Percentiles rank a stretch among this genome's conserved stretches.
Conservation (phyloP, 352 stramenopile genomes). For the Thalassiosira exigua region DNA sequence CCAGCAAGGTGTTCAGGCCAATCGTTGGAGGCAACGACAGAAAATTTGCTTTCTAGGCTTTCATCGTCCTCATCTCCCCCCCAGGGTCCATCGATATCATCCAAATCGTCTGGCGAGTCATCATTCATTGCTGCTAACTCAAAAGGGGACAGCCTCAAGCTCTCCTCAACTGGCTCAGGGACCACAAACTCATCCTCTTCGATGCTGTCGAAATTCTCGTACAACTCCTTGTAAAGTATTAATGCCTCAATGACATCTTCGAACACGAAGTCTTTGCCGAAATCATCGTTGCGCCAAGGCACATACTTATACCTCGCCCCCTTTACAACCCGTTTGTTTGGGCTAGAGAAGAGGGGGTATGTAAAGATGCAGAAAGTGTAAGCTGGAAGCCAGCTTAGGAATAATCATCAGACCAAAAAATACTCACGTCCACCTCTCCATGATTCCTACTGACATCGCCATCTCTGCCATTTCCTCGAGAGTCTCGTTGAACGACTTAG, state of each 20-base stretch:
- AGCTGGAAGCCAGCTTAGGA: not conserved
- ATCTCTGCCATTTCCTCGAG: conserved; percentile 66
- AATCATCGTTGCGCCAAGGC: conserved; percentile 85
- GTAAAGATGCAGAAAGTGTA: not conserved
- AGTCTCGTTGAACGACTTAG: conserved; percentile 68
- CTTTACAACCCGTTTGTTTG: conserved; percentile 71
- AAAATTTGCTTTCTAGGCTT: conserved; percentile 42
- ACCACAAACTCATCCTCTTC: conserved; percentile 76
- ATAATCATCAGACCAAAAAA: conserved; percentile 4
- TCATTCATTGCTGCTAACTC: conserved; percentile 62
- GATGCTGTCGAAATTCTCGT: conserved; percentile 83
- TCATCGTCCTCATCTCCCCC: conserved; percentile 36
- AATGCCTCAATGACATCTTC: conserved; percentile 85
- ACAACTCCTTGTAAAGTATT: conserved; percentile 87
- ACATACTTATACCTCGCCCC: conserved; percentile 73
- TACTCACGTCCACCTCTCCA: conserved; percentile 71
- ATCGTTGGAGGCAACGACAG: conserved; percentile 45
- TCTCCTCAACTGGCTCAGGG: conserved; percentile 65
- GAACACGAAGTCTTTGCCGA: conserved; percentile 84
- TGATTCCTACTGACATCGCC: conserved; percentile 72
- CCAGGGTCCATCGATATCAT: conserved; percentile 56
- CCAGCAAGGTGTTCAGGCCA: conserved; percentile 82
- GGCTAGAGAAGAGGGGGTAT: conserved; percentile 22
- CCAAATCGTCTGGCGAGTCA: conserved; percentile 51
- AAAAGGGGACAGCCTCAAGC: conserved; percentile 55